These are phyloP conservation scores for Leucocoprinus birnbaumii DNA, from an alignment of 768 basidiomycete genomes.

Conservation along the genomic window DNA sequence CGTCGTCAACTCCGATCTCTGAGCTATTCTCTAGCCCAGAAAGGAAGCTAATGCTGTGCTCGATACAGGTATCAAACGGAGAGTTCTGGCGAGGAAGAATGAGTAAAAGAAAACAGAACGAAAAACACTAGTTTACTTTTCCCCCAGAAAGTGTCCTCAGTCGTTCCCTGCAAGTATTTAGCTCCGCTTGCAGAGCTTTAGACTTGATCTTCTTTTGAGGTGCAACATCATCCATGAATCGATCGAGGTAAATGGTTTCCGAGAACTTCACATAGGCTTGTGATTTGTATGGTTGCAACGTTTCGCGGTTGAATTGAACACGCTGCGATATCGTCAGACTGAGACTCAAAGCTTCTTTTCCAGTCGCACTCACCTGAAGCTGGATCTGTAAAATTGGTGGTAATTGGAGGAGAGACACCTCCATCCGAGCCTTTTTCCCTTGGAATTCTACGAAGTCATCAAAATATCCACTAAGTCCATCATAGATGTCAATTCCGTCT, in stretches of 20 bases:
- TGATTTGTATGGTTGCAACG: slow-evolving; percentile 89
- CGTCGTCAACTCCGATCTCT: slow-evolving; percentile 55
- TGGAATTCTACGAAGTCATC: slow-evolving; percentile 87
- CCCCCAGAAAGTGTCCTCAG: slow-evolving; percentile 65
- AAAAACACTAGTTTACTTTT: slow-evolving; percentile 47
- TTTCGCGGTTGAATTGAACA: slow-evolving; percentile 93
- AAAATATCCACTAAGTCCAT: slow-evolving; percentile 90
- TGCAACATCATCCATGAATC: slow-evolving; percentile 81
- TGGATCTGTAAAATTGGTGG: slow-evolving; percentile 95
- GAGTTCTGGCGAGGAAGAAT: slow-evolving; percentile 44
- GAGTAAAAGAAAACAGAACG: neutral
- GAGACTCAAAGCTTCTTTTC: neutral
- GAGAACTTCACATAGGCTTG: slow-evolving; percentile 93
- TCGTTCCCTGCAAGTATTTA: slow-evolving; percentile 64
- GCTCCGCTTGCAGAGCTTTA: slow-evolving; percentile 64
- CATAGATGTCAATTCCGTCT: slow-evolving; percentile 89
- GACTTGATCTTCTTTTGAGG: slow-evolving; percentile 68
- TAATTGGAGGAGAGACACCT: slow-evolving; percentile 79
- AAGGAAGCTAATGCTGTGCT: slow-evolving; percentile 56
- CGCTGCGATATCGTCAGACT: slow-evolving; percentile 44
- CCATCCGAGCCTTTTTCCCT: slow-evolving; percentile 84
- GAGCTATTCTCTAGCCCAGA: slow-evolving; percentile 38
- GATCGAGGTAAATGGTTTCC: slow-evolving; percentile 86
- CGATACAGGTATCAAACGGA: slow-evolving; percentile 54
- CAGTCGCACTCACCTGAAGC: slow-evolving; percentile 61